These are phyloP conservation scores for Cladosporium cucumerinum DNA, from an alignment of 2,329 filamentous ascomycete genomes.

Conservation along the genomic window DNA sequence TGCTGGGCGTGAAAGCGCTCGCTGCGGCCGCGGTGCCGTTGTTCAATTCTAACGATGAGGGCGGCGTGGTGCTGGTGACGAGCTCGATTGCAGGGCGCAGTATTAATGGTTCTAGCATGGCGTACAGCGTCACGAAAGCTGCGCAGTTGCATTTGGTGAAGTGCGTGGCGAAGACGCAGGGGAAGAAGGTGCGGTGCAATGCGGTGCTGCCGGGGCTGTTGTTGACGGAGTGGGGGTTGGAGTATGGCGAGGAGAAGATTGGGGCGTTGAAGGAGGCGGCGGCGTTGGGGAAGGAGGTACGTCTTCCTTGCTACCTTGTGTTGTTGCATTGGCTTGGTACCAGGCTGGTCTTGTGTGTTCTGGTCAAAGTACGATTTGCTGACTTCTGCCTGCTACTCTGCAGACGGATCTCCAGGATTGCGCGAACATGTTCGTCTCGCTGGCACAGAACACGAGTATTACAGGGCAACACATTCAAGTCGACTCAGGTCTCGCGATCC, in stretches of 20 bases:
- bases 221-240: slow-evolving; percentile 62
- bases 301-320: slow-evolving; percentile 20
- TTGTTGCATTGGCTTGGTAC: not conserved
- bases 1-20: slow-evolving; percentile 49
- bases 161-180: slow-evolving; percentile 60
- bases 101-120: slow-evolving; percentile 58
- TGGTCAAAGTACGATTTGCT: not conserved
- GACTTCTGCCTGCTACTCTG: not conserved
- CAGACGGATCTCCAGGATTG: slow-evolving; percentile 53
- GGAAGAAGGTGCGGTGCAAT: slow-evolving; percentile 61
- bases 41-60: slow-evolving; percentile 60
- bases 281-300: slow-evolving; percentile 57
- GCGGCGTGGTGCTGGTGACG: slow-evolving; percentile 62
- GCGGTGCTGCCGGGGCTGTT: slow-evolving; percentile 62
- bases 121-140: slow-evolving; percentile 75
- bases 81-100: slow-evolving; percentile 56
- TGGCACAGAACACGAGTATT: slow-evolving; percentile 53
- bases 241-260: slow-evolving; percentile 52
- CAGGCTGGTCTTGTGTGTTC: no score
- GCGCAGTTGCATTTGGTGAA: slow-evolving; percentile 67
- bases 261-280: slow-evolving; percentile 53
- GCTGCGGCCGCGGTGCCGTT: slow-evolving; percentile 57
- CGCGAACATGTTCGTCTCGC: slow-evolving; percentile 53
- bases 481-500: slow-evolving; percentile 28
- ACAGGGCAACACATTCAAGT: slow-evolving; percentile 47